A percentile compares a stretch with the other conserved stretches of the same genome.
These are phyloP conservation scores for Parastagonospora nodorum DNA, from an alignment of 2,329 filamentous ascomycete species.

Conservation along the genomic window DNA sequence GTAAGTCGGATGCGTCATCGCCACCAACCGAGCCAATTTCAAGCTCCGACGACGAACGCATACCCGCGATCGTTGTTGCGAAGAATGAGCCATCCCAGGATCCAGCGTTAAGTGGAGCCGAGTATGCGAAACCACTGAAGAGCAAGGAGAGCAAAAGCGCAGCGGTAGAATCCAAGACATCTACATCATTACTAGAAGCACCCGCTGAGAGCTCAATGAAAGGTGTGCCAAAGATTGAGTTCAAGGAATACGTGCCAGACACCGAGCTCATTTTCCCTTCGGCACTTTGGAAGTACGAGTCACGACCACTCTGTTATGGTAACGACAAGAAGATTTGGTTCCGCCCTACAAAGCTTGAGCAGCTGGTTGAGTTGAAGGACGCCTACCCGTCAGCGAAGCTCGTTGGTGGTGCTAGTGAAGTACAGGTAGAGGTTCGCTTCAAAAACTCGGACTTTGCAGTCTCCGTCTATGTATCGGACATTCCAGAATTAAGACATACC, in stretches of 20 bases:
- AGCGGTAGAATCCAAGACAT: conserved; percentile 57
- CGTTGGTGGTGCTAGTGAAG: conserved; percentile 92
- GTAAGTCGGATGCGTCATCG: conserved; percentile 33
- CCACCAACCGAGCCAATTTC: conserved; percentile 35
- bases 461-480: conserved; percentile 90
- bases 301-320: conserved; percentile 80
- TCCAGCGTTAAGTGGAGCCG: conserved; percentile 31
- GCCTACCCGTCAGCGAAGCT: conserved; percentile 87
- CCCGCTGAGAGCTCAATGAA: conserved; percentile 59
- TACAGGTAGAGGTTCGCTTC: conserved; percentile 97
- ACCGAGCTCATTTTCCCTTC: conserved; percentile 95
- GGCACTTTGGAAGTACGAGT: conserved; percentile 76
- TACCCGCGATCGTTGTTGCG: conserved; percentile 29
- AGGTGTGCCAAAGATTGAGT: conserved; percentile 65
- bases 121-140: conserved; percentile 43
- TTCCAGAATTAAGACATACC: conserved; percentile 78
- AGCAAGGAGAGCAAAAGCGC: conserved; percentile 33
- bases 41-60: conserved; percentile 33
- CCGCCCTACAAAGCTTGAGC: conserved; percentile 80
- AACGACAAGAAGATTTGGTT: conserved; percentile 96
- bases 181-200: conserved; percentile 33
- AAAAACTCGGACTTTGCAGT: conserved; percentile 88
- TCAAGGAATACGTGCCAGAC: conserved; percentile 87
- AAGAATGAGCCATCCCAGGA: conserved; percentile 28
- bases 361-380: conserved; percentile 86